Conservation (phyloP, 225 moss, liverwort and hornwort species). For the Lunularia cruciata region DNA sequence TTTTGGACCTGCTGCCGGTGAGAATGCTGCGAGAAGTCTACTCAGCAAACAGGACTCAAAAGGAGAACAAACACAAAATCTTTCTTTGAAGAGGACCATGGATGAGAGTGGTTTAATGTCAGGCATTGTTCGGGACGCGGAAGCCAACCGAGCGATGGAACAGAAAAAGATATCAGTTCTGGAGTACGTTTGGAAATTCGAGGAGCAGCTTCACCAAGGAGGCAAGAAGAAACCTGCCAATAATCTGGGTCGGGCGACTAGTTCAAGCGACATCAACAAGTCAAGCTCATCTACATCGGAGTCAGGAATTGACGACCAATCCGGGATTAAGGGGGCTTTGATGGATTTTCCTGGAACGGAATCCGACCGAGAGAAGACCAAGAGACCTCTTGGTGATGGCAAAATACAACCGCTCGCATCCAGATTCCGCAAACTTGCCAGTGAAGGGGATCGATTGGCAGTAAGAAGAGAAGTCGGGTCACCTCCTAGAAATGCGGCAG, state of each 20-base stretch:
- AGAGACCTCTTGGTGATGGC: conserved; percentile 1
- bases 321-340: neutral
- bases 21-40: neutral
- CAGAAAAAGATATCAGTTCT: conserved; percentile 82
- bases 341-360: neutral
- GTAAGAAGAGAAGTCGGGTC: conserved; percentile 14
- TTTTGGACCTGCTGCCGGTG: conserved; percentile 13
- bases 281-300: conserved; percentile 4
- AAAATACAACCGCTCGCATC: conserved; percentile 20
- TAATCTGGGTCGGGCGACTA: conserved; percentile 40
- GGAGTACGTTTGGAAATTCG: conserved; percentile 89
- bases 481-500: neutral
- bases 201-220: conserved; percentile 74
- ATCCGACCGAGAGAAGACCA: conserved; percentile 24
- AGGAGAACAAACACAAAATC: neutral
- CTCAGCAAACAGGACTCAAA: neutral
- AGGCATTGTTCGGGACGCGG: conserved; percentile 41
- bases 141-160: conserved; percentile 63
- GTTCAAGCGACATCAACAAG: conserved; percentile 27
- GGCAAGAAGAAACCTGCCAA: conserved; percentile 47
- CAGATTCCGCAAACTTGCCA: conserved; percentile 29
- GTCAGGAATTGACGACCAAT: neutral
- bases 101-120: conserved; percentile 10
- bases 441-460: conserved; percentile 18
- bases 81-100: neutral